Evolutionary conservation across 805 yeast species (phyloP).

Genomic region (Kregervanrija fluxuum): DNA sequence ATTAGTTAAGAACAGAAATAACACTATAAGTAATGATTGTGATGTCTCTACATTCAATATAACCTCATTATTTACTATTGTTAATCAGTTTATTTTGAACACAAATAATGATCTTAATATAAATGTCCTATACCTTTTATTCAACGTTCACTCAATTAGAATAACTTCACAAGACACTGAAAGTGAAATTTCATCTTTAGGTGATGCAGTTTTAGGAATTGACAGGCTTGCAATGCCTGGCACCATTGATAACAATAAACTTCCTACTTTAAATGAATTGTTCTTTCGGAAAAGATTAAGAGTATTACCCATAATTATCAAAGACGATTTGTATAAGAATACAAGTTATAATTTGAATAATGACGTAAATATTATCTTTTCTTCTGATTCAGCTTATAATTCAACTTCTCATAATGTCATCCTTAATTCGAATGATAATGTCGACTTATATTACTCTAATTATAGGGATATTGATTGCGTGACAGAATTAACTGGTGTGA

Average conservation of each 20-base stretch:
- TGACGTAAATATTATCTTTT: slow-evolving; percentile 5
- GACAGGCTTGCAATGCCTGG: slow-evolving; percentile 5
- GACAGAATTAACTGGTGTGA: background rate
- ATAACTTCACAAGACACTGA: background rate
- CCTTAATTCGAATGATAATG: no score
- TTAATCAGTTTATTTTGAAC: slow-evolving; percentile 29
- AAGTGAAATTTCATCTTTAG: slow-evolving; percentile 10
- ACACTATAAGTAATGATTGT: slow-evolving; percentile 6
- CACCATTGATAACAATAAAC: background rate
- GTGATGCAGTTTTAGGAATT: background rate
- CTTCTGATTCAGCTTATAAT: background rate
- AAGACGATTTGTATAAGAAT: slow-evolving; percentile 21
- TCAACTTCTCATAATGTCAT: background rate
- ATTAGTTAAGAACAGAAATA: slow-evolving; percentile 20
- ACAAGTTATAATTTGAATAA: slow-evolving; percentile 24
- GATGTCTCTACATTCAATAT: slow-evolving; percentile 15
- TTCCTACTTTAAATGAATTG: slow-evolving; percentile 17
- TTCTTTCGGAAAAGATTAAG: slow-evolving; percentile 30
- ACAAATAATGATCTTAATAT: slow-evolving; percentile 43
- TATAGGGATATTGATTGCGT: background rate
- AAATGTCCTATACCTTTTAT: slow-evolving; percentile 33
- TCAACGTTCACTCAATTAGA: slow-evolving; percentile 28
- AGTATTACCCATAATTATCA: slow-evolving; percentile 30
- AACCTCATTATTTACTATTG: slow-evolving; percentile 17
- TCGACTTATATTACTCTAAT: no score